phyloP scores from a whole-genome alignment of 2,329 filamentous ascomycete species.

The Nectriaceae sp. region DNA sequence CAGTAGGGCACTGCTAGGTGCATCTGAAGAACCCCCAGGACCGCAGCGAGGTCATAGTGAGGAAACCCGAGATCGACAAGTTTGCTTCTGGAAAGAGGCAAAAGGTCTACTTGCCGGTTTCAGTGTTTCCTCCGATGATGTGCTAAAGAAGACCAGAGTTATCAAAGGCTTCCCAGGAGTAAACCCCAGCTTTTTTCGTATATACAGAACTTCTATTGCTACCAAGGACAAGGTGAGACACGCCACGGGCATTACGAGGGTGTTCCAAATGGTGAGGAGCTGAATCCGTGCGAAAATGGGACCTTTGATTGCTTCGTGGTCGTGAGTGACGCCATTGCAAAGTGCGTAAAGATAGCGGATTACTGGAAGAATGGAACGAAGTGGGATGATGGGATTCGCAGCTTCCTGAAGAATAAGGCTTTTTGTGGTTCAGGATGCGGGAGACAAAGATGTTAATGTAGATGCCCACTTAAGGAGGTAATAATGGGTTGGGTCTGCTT shows the following conservation, averaged over 20 bases:
- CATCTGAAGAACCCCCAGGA: constrained; percentile 11
- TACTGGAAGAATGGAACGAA: background rate
- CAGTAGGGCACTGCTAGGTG: constrained; percentile 15
- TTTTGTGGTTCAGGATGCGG: background rate
- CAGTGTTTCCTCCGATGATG: too few relatives aligned
- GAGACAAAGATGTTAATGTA: background rate
- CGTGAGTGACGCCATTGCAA: background rate
- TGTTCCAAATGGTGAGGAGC: background rate
- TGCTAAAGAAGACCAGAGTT: background rate
- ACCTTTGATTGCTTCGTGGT: background rate
- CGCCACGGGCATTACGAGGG: constrained; percentile 15
- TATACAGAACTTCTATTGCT: constrained; percentile 10
- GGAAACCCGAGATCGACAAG: constrained; percentile 10
- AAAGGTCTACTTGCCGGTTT: too few relatives aligned
- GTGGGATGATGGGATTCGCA: background rate
- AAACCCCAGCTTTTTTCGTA: background rate
- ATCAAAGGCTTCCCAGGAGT: background rate
- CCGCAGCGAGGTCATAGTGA: constrained; percentile 3
- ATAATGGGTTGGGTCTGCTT: too few relatives aligned
- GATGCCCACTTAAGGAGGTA: background rate
- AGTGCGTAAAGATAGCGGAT: background rate
- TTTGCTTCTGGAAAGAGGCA: too few relatives aligned
- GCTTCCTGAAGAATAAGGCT: background rate
- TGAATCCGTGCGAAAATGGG: background rate
- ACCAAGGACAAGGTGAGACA: constrained; percentile 8